Base-by-base conservation (phyloP, 352 stramenopile species). In the Phytopythium mirpurense region DNA sequence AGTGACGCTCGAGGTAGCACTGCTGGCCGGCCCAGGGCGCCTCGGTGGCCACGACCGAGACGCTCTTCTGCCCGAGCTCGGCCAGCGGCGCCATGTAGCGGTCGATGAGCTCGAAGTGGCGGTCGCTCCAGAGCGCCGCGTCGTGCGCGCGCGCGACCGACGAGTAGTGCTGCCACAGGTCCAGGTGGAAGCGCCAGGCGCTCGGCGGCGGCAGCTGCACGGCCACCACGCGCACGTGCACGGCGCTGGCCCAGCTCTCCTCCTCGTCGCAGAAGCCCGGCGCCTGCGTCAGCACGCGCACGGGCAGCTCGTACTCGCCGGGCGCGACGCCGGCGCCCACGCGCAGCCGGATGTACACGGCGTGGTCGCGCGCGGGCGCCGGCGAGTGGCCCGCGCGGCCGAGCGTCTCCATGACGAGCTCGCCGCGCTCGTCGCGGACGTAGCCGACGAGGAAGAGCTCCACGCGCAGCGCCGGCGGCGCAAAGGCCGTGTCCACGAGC, bases 21-120 rank as follows among this genome's bases (percentile, higher is more conserved):
- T 90, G 78, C 62, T 91, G 81, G 11, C 78, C 81, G 3, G 70
- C 70, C 81, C 78, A 91, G 1, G 81, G 81, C 74, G 88, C 83
- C 62, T 91, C 81, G 0, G 81, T 88, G 7, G 65, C 78, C 1
- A 91, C 81, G 35, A 91, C 58, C 15, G 76, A 86, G 29, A 91
- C 50, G 40, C 74, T 86, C 51, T 90, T 89, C 54, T 91, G 81
- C 0, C 81, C 81, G 48, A 88, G 69, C 61, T 88, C 65, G 0
- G 72, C 58, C 10, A 91, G 57, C n/a, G 59, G 65, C 0, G 51
- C 46, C 51, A 90, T 70, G 51, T 91, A 90, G 24, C 66, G 62
- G 59, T 85, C 75, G 32, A 91, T 86, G 1, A 91, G 47, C 49
- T 68, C 56, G 41, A 91, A 90, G 52, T 91, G 81, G 0, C 58